Percentiles rank a stretch among this genome's conserved stretches.
phyloP scores from a whole-genome alignment of 371 early-diverging fungal genomes.

The Dichotomocladium elegans region DNA sequence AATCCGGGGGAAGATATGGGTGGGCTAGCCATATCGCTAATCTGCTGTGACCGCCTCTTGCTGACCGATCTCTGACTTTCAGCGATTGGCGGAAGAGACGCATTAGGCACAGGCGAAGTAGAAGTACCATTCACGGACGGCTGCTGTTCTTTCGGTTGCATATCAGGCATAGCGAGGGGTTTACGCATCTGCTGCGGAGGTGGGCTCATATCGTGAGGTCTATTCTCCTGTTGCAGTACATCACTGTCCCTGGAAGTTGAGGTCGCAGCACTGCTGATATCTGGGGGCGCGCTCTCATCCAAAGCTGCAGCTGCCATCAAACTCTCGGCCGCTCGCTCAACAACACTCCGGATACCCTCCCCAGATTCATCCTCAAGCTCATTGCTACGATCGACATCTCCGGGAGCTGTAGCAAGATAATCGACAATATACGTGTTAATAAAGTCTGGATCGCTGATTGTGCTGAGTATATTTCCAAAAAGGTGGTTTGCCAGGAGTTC shows the following conservation, averaged over 20 bases:
- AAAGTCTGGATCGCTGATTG: conserved; percentile 42
- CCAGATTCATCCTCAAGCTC: not conserved
- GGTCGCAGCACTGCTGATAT: not conserved
- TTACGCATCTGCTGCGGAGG: too few relatives aligned
- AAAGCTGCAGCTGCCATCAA: conserved; percentile 11
- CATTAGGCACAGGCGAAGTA: not conserved
- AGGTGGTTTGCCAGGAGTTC: conserved; percentile 37
- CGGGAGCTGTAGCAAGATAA: conserved; percentile 24
- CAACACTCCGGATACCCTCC: conserved; percentile 17
- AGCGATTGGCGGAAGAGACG: conserved; percentile 6
- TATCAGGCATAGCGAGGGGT: not conserved
- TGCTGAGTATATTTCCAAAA: conserved; percentile 30
- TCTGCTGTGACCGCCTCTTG: too few relatives aligned
- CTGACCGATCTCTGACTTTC: too few relatives aligned
- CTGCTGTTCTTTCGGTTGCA: not conserved
- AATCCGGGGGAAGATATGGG: too few relatives aligned
- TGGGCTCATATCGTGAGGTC: not conserved
- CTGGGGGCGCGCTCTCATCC: not conserved
- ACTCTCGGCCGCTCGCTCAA: conserved; percentile 26
- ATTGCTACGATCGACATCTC: conserved; percentile 9
- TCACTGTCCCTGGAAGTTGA: too few relatives aligned
- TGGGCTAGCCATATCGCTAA: too few relatives aligned
- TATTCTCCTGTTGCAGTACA: not conserved
- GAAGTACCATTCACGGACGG: not conserved
- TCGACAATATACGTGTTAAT: conserved; percentile 39